These are phyloP conservation scores for Aspergillus caelatus DNA, from an alignment of 2,329 filamentous ascomycete genomes.

Conservation along the genomic window DNA sequence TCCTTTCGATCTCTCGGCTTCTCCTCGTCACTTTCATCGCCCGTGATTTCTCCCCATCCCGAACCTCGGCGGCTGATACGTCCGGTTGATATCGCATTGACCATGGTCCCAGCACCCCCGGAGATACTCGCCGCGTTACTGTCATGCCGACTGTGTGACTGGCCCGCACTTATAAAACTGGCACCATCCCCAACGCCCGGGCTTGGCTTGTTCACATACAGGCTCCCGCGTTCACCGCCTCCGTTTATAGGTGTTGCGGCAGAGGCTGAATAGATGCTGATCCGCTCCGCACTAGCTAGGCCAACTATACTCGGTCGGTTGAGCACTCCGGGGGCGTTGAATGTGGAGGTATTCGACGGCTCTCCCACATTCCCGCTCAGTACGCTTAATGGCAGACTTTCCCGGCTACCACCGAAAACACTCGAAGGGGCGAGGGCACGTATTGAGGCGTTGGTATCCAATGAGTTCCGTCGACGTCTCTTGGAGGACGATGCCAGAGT, in stretches of 20 bases:
- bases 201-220: conserved; percentile 66
- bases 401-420: conserved; percentile 65
- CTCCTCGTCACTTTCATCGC: conserved; percentile 39
- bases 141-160: conserved; percentile 78
- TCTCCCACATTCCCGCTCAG: conserved; percentile 58
- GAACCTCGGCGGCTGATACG: conserved; percentile 48
- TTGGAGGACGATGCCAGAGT: conserved; percentile 68
- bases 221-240: conserved; percentile 76
- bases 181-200: conserved; percentile 64
- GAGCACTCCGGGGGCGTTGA: conserved; percentile 42
- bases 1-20: conserved; percentile 22
- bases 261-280: conserved; percentile 74
- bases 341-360: conserved; percentile 44
- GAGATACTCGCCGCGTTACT: conserved; percentile 76
- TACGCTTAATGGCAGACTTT: conserved; percentile 65
- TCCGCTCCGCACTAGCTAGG: conserved; percentile 60
- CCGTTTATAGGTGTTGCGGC: conserved; percentile 63
- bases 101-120: conserved; percentile 51
- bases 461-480: conserved; percentile 63
- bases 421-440: conserved; percentile 66
- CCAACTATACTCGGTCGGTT: conserved; percentile 57
- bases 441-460: conserved; percentile 68
- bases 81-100: conserved; percentile 36
- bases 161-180: conserved; percentile 75
- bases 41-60: conserved; percentile 48